These are phyloP conservation scores for Hygrophoropsis aurantiaca DNA, from an alignment of 768 basidiomycete genomes.

Conservation along the genomic window DNA sequence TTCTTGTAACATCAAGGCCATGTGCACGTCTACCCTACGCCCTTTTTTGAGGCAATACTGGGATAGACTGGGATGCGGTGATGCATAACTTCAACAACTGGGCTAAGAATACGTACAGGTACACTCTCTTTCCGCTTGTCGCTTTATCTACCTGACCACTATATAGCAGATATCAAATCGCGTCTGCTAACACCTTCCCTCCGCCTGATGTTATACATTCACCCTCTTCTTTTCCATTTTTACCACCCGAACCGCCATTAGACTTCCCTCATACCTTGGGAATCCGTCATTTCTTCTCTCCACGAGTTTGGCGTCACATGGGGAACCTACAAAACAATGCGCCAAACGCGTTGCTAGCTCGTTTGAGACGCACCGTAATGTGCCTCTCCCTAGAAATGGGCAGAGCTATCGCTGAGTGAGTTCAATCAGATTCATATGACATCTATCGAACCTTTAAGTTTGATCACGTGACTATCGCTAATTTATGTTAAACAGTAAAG, in stretches of 20 bases:
- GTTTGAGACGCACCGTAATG: constrained; percentile 35
- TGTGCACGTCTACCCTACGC: constrained; percentile 22
- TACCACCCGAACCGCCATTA: constrained; percentile 7
- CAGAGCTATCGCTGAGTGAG: constrained; percentile 39
- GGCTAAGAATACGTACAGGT: constrained; percentile 38
- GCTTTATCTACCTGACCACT: background rate
- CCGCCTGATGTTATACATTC: constrained; percentile 20
- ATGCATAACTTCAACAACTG: constrained; percentile 31
- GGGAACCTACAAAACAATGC: constrained; percentile 21
- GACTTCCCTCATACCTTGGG: background rate
- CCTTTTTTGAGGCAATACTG: constrained; percentile 21
- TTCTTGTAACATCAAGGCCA: constrained; percentile 25
- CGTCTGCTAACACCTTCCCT: constrained; percentile 34
- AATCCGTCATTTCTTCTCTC: constrained; percentile 5
- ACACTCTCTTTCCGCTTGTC: background rate
- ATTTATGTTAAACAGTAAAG: background rate
- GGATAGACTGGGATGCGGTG: too few species aligned
- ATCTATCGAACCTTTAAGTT: too few species aligned
- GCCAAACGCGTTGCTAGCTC: constrained; percentile 33
- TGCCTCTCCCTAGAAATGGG: constrained; percentile 38
- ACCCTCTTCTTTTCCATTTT: constrained; percentile 19
- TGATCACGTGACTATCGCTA: background rate
- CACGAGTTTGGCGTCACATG: constrained; percentile 26
- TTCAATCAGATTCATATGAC: background rate
- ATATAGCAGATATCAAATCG: constrained; percentile 37